Evolutionary conservation across 805 yeast genomes (phyloP), one percentile per base, ranked within the genome.

Genomic region (Hanseniaspora valbyensis): DNA sequence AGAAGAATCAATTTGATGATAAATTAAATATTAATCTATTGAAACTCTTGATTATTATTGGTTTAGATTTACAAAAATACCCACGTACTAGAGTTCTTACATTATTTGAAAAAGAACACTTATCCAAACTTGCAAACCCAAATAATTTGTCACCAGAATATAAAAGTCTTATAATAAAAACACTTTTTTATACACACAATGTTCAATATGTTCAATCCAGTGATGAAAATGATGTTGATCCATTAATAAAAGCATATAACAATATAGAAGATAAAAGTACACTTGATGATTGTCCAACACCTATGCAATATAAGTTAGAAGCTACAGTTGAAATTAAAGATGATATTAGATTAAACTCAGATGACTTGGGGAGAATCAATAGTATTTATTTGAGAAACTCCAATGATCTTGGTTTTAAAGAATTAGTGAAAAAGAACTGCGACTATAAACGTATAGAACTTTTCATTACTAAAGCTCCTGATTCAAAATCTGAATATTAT

Each of bases 241-340:
- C 42, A 3, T 18, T 48, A 10, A 19, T 48, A n/a, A 39, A 40
- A 5, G 24, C 25, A 12, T 48, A 48, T 29, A 40, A 48, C 16
- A 26, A 33, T 18, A 29, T 48, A 9, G 41, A 48, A 7, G 21
- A 48, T 33, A 48, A 48, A 26, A 18, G 2, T 5, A 26, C 16
- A 12, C n/a, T 48, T 3, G n/a, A 40, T 19, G 51, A 48, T 19
- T 48, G 51, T 26, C 51, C 51, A 18, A 16, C 41, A 5, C 51
- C 51, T 3, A 48, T 48, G 18, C 19, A 7, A 4, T 48, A 48
- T 24, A 32, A 34, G 14, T 21, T 48, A 13, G 32, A 22, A 30
- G 19, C 22, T 30, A 16, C 13, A 13, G n/a, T 30, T 19, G 6
- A n/a, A 14, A 33, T 12, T 8, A 24, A 38, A n/a, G 19, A 29